Evolutionary conservation across 805 yeast genomes (phyloP).

Genomic region (Tetrapisispora namnaoensis): DNA sequence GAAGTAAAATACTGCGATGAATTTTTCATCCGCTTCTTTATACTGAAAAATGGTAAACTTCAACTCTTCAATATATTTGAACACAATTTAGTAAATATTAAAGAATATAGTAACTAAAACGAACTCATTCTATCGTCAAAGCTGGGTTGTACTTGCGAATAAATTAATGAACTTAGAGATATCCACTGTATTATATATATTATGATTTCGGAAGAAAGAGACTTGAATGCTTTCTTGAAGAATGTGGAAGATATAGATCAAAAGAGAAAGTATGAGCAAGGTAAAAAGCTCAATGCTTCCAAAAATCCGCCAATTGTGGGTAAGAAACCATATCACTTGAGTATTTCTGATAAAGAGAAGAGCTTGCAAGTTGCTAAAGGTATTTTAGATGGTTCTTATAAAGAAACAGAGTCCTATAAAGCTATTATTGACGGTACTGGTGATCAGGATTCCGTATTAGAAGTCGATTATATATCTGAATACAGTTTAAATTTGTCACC

Average conservation of each 20-base stretch:
- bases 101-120: no score
- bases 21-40: not conserved
- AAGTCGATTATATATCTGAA: conserved; percentile 24
- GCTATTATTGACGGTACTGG: not conserved
- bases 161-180: no score
- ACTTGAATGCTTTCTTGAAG: conserved; percentile 17
- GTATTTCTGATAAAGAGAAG: conserved; percentile 6
- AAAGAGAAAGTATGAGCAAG: conserved; percentile 1
- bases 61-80: no score
- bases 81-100: not conserved
- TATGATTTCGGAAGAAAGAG: not conserved
- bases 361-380: conserved; percentile 12
- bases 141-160: no score
- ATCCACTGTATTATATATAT: not conserved
- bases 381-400: conserved; percentile 11
- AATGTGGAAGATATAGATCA: conserved; percentile 22
- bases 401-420: not conserved
- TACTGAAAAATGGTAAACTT: not conserved
- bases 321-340: conserved; percentile 4
- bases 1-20: not conserved
- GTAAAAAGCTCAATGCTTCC: not conserved
- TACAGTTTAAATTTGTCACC: conserved; percentile 21
- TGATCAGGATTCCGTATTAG: conserved; percentile 14
- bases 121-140: not conserved
- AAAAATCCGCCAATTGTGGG: conserved; percentile 1